Evolutionary conservation across 805 yeast species (phyloP), one percentile per base, ranked within the genome.

Genomic region (Ogataea saltuana): DNA sequence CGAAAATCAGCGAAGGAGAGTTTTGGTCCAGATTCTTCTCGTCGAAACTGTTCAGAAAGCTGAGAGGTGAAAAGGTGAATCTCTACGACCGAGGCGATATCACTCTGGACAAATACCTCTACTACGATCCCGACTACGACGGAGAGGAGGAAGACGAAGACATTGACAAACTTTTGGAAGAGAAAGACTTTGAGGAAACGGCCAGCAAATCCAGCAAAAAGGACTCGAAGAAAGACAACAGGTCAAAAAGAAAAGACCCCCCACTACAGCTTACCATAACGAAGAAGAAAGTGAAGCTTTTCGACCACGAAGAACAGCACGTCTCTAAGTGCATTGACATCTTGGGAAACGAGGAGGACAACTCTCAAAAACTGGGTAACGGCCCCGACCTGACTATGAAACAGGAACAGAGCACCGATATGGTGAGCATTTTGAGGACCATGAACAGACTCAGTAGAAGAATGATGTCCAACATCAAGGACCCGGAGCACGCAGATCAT

Each of bases 11-110:
- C 36, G 98, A 93, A 61, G 90, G 91, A 31, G 96, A 86, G 58
- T 93, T 93, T 56, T 93, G 99, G 99, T 88, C 96, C 9, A 71
- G 97, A 49, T 93, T 93, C 58, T 93, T 93, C 72, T 83, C 88
- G 56, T 89, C 97, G 0, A 85, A 88, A 55, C 68, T 93, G 47
- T 93, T 90, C 58, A 74, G 97, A 52, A 79, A 89, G 55, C 69
- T 93, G 25, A 75, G 96, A 60, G 99, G 99, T 45, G 98, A 93
- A 59, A 82, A 81, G 51, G 76, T 88, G 41, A 80, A 82, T 56
- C 65, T 76, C 2, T 83, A 79, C 58, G 88, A 87, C 49, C 75
- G 95, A 49, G 89, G 93, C 41, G 98, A 93, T 63, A 75, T 82
- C 4, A 74, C 89, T 6, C 71, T 93, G 46, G 99, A 93, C 64